These are phyloP conservation scores for Ensete glaucum DNA, from an alignment of 176 grass and related monocot genomes.

Conservation along the genomic window DNA sequence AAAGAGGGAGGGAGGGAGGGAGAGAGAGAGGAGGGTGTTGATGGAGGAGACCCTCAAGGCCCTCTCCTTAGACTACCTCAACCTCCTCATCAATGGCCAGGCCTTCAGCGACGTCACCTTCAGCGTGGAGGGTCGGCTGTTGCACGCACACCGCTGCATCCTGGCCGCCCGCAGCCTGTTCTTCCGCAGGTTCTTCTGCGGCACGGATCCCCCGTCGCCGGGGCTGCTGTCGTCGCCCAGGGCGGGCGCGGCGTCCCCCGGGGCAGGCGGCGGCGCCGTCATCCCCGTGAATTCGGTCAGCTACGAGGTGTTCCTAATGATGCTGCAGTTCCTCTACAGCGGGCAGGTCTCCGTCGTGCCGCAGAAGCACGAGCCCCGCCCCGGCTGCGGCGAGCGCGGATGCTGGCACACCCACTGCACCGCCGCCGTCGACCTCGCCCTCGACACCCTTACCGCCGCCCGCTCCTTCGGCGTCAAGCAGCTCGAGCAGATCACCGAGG, in stretches of 20 bases:
- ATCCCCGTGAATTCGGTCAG: constrained; percentile 88
- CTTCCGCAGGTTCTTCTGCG: constrained; percentile 97
- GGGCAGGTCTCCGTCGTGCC: constrained; percentile 96
- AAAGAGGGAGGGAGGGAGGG: constrained; percentile 5
- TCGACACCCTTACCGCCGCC: constrained; percentile 72
- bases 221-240: constrained; percentile 48
- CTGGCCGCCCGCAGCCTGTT: constrained; percentile 92
- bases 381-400: constrained; percentile 65
- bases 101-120: constrained; percentile 98
- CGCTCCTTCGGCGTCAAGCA: constrained; percentile 92
- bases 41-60: constrained; percentile 96
- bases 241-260: background rate
- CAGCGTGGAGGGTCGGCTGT: constrained; percentile 82
- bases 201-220: constrained; percentile 31
- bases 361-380: constrained; percentile 84
- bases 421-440: constrained; percentile 92
- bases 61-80: constrained; percentile 94
- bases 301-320: constrained; percentile 95
- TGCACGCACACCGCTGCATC: constrained; percentile 99
- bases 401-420: constrained; percentile 99
- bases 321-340: constrained; percentile 98
- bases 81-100: constrained; percentile 96
- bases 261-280: constrained; percentile 11
- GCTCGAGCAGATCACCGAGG: constrained; percentile 83
- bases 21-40: background rate